Evolutionary conservation across 148 eudicot species (phyloP), one percentile per base, ranked within the genome.

Genomic region (Diospyros kaki): DNA sequence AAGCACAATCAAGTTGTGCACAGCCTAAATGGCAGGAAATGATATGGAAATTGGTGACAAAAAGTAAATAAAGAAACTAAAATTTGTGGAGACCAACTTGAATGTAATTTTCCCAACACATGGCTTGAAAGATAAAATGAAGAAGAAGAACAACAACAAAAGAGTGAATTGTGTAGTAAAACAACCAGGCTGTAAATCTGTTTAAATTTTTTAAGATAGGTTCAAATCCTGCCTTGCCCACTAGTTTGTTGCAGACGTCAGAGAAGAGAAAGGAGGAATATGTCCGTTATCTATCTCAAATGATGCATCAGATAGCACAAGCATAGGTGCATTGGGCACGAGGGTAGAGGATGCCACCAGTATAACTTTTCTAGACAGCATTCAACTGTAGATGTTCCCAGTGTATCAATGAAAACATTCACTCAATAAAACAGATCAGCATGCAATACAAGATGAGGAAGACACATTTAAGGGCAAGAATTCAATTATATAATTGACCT

Each of bases 11-110:
- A 62, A 38, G 9, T 62, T 62, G 7, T 48, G 56, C 56, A n/a
- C 56, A n/a, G 56, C 66, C 56, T 66, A 28, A 50, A 68, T 66
- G 17, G 50, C 15, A 68, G 56, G 56, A 28, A 68, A 68, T 48
- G 50, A 48, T 48, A 68, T 0, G 9, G 42, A 17, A 17, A n/a
- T 9, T 2, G 42, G 40, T 62, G 44, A 38, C 40, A 0, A 10
- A 11, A 1, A 44, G 13, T 2, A 44, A 44, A 66, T 13, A 66
- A 66, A 44, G 3, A 66, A 66, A 28, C 28, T 28, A 28, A 28
- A 28, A 28, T 28, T 28, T 28, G 28, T 28, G 28, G 28, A 28
- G 28, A 28, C 28, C 28, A 28, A 28, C 28, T 28, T 28, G 28
- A 28, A 28, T 28, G 28, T 28, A 28, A 28, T 28, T 56, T 56